Percentiles rank a stretch among this genome's conserved stretches.
phyloP scores from a whole-genome alignment of 768 basidiomycete genomes.

The Lepiota venenata region DNA sequence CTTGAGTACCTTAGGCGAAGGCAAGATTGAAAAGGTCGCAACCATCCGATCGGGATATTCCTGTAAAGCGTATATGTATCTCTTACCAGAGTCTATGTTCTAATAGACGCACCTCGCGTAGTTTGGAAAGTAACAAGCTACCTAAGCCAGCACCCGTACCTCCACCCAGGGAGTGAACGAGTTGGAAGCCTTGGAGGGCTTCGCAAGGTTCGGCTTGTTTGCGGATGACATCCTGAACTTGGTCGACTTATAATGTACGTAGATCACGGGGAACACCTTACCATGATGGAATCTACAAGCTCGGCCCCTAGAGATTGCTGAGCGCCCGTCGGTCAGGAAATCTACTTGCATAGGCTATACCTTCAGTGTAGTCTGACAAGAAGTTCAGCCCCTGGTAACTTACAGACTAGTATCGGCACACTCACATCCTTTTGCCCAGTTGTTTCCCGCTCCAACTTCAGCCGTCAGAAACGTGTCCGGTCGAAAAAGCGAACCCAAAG shows the following conservation, averaged over 20 bases:
- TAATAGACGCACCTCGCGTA: constrained; percentile 60
- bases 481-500: constrained; percentile 72
- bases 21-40: constrained; percentile 50
- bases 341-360: constrained; percentile 29
- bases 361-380: constrained; percentile 79
- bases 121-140: constrained; percentile 73
- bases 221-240: constrained; percentile 64
- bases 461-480: constrained; percentile 83
- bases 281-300: constrained; percentile 80
- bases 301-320: constrained; percentile 65
- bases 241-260: background rate
- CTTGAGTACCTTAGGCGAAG: constrained; percentile 42
- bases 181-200: constrained; percentile 86
- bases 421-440: constrained; percentile 95
- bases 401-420: constrained; percentile 12
- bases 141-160: constrained; percentile 90
- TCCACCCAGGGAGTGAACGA: constrained; percentile 88
- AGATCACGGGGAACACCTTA: constrained; percentile 18
- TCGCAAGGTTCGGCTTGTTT: constrained; percentile 82
- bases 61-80: constrained; percentile 19
- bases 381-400: background rate
- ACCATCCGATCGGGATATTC: constrained; percentile 57
- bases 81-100: background rate
- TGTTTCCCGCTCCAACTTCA: constrained; percentile 75
- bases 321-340: background rate